phyloP scores from a whole-genome alignment of 768 basidiomycete genomes.

The Omphalotus guepiniiformis region DNA sequence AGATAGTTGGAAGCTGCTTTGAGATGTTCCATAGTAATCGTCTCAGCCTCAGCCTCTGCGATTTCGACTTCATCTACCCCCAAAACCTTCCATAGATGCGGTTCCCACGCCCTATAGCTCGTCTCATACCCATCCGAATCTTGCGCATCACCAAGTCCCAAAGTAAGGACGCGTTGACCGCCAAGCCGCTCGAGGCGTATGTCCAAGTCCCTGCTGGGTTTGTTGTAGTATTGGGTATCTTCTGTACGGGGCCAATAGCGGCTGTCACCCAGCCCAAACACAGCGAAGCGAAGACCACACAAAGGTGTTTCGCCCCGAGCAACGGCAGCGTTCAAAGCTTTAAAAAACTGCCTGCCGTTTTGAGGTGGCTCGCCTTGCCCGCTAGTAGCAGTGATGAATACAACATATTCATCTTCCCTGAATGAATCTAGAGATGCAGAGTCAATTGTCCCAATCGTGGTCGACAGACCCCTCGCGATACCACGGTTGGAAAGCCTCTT shows the following conservation, averaged over 20 bases:
- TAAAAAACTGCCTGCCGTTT: constrained; percentile 89
- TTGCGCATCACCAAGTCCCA: constrained; percentile 95
- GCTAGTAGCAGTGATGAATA: constrained; percentile 86
- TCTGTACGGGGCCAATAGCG: constrained; percentile 99
- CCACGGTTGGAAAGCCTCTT: constrained; percentile 82
- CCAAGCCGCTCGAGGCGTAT: constrained; percentile 74
- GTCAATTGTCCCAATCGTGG: constrained; percentile 74
- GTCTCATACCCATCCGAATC: constrained; percentile 95
- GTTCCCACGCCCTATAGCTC: constrained; percentile 96
- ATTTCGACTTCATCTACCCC: constrained; percentile 90
- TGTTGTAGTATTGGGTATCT: constrained; percentile 98
- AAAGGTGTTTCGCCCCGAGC: constrained; percentile 53
- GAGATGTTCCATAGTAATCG: constrained; percentile 99
- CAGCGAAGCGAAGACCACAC: constrained; percentile 65
- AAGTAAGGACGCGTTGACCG: constrained; percentile 62
- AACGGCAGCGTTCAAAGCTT: constrained; percentile 68
- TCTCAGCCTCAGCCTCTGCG: constrained; percentile 88
- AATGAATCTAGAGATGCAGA: constrained; percentile 74
- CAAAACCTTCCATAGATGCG: constrained; percentile 86
- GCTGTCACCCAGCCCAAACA: constrained; percentile 96
- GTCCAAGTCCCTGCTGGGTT: constrained; percentile 88
- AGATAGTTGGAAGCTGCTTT: constrained; percentile 93
- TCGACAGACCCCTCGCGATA: constrained; percentile 78
- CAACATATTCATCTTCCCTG: constrained; percentile 70
- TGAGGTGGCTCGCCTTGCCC: constrained; percentile 98